phyloP scores from a whole-genome alignment of 495 filamentous ascomycete genomes.

The Aspergillus diversus region DNA sequence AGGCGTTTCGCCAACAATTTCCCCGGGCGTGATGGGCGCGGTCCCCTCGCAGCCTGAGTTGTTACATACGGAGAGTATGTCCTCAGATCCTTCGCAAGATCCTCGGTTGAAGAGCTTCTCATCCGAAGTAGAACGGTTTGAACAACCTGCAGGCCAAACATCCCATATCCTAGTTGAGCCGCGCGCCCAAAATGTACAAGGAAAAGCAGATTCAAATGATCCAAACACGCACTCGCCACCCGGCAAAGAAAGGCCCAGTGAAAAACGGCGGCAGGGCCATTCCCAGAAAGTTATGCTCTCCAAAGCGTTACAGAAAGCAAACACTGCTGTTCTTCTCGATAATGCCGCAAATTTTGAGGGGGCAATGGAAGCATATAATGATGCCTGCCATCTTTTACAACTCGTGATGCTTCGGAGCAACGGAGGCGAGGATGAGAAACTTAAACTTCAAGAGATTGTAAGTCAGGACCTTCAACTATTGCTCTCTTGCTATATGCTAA shows the following conservation, averaged over 20 bases:
- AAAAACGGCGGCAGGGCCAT: constrained; percentile 44
- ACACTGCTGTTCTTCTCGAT: constrained; percentile 91
- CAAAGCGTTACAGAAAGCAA: constrained; percentile 90
- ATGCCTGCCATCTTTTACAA: constrained; percentile 83
- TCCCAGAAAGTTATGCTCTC: constrained; percentile 93
- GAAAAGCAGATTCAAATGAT: neutral
- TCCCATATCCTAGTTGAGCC: neutral
- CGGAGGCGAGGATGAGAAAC: constrained; percentile 76
- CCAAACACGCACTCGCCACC: constrained; percentile 20
- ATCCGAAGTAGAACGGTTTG: constrained; percentile 1
- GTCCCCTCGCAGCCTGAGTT: constrained; percentile 5
- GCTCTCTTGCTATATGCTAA: constrained; percentile 21
- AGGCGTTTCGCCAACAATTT: constrained; percentile 4
- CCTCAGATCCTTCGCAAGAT: constrained; percentile 9
- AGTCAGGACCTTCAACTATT: constrained; percentile 40
- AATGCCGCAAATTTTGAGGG: constrained; percentile 94
- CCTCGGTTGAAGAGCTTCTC: constrained; percentile 19
- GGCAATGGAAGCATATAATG: constrained; percentile 86
- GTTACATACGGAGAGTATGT: neutral
- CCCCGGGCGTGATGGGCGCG: constrained; percentile 4
- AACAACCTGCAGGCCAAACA: constrained; percentile 11
- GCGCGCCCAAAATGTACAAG: constrained; percentile 1
- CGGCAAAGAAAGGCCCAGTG: constrained; percentile 33
- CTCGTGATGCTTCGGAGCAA: constrained; percentile 84
- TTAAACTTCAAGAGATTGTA: constrained; percentile 88